Percentiles rank a stretch among this genome's conserved stretches.
Conservation (phyloP, 192 early-diverging fungal genomes). For the Podila epicladia region DNA sequence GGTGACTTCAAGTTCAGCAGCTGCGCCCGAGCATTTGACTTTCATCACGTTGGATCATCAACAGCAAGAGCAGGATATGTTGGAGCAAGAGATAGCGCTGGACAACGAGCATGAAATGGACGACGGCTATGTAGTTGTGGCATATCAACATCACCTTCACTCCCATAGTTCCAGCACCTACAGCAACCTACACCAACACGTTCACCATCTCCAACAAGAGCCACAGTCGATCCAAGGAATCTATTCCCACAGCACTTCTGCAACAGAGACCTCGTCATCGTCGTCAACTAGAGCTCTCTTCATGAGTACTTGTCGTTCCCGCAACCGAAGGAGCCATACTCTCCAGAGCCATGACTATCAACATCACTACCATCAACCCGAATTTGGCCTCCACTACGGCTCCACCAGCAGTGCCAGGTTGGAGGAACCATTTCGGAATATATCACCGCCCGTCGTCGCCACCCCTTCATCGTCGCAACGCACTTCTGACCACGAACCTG, state of each 20-base stretch:
- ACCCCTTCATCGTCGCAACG: background rate
- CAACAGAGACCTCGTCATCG: background rate
- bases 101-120: slow-evolving; percentile 1
- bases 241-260: too few relatives aligned
- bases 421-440: background rate
- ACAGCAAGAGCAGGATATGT: background rate
- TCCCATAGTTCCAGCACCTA: background rate
- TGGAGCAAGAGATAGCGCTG: background rate
- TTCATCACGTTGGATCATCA: background rate
- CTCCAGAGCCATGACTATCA: slow-evolving; percentile 1
- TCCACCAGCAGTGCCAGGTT: background rate
- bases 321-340: background rate
- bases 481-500: background rate
- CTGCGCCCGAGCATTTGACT: background rate
- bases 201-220: background rate
- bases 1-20: background rate
- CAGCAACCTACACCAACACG: background rate
- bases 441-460: background rate
- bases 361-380: slow-evolving; percentile 1
- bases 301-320: background rate
- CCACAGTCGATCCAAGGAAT: too few relatives aligned
- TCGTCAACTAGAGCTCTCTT: background rate
- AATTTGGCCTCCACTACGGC: background rate
- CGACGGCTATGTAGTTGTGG: background rate
- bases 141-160: background rate